A percentile compares a stretch with the other conserved stretches of the same genome.
These are phyloP conservation scores for Alopecurus myosuroides DNA, from an alignment of 176 grass and related monocot genomes.

Conservation along the genomic window DNA sequence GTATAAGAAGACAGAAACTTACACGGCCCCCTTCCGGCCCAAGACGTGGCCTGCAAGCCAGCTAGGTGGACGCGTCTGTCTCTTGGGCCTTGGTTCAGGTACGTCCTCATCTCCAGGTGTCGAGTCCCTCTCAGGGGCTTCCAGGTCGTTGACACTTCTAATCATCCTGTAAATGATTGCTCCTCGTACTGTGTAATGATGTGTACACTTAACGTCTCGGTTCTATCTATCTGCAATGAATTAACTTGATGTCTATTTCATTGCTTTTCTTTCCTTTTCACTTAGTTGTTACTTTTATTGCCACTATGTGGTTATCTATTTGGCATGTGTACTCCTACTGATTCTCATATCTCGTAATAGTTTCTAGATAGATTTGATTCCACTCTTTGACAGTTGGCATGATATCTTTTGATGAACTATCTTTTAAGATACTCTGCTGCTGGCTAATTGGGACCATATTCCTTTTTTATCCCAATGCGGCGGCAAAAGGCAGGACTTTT, in stretches of 20 bases:
- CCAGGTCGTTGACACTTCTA: too few species aligned
- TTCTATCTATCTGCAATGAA: not conserved
- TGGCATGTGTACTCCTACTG: not conserved
- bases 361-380: not conserved
- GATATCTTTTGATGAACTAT: not conserved
- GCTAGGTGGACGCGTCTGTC: too few species aligned
- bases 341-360: not conserved
- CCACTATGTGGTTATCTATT: not conserved
- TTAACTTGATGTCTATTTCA: not conserved
- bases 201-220: not conserved
- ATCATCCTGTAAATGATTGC: not conserved
- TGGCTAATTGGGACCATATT: constrained; percentile 4
- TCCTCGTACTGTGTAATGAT: not conserved
- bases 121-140: too few species aligned
- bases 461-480: not conserved
- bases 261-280: not conserved
- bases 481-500: not conserved
- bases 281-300: not conserved
- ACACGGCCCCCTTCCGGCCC: too few species aligned
- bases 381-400: not conserved
- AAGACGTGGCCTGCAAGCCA: too few species aligned
- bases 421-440: not conserved
- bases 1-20: too few species aligned
- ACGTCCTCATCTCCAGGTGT: too few species aligned
- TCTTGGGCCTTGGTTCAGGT: too few species aligned